Base-by-base conservation (phyloP, 1,284 basidiomycete genomes). In the Trametes hirsuta region DNA sequence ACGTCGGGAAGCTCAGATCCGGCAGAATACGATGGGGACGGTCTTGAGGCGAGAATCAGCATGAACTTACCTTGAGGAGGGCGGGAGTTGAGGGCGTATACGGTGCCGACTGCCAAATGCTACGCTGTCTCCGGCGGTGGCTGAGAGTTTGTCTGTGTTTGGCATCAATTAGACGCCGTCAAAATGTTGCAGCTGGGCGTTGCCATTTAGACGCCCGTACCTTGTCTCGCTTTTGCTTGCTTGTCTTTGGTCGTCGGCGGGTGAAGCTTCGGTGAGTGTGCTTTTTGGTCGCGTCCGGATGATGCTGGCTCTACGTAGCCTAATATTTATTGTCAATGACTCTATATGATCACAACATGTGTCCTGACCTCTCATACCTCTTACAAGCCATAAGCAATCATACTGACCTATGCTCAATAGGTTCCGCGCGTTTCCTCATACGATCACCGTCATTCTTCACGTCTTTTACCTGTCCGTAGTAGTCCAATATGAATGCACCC, bases 401-500 rank as follows among this genome's bases (percentile, higher is more conserved):
- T 47, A 37, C 58, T 63, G 18, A 63, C 55, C 6, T 41, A 0
- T 2, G 45, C 21, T 47, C 21, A 11, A 45, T 42, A 58, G 58
- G 40, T 39, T 18, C 25, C 11, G 14, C 14, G 15, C 30, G 35
- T 10, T 4, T 46, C 37, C 25, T 22, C 30, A 37, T 55, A 52
- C 35, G 37, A 1, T 45, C 35, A 45, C 37, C 36, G 34, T 51
- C 60, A 22, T 55, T 35, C 25, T 1, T 40, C 40, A 24, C 50
- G 36, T 35, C 47, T 12, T 35, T 41, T 35, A 47, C 39, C 49
- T 62, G 53, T 65, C 35, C 47, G 58, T 66, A 66, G 58, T 51
- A 58, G 59, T 46, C 47, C 49, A 58, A 45, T 64, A 96, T 97
- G 89, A 99, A 99, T 78, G 94, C 94, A 50, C 95, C 95, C 9